Conservation (phyloP, 495 filamentous ascomycete genomes). For the Xylaria nigripes region DNA sequence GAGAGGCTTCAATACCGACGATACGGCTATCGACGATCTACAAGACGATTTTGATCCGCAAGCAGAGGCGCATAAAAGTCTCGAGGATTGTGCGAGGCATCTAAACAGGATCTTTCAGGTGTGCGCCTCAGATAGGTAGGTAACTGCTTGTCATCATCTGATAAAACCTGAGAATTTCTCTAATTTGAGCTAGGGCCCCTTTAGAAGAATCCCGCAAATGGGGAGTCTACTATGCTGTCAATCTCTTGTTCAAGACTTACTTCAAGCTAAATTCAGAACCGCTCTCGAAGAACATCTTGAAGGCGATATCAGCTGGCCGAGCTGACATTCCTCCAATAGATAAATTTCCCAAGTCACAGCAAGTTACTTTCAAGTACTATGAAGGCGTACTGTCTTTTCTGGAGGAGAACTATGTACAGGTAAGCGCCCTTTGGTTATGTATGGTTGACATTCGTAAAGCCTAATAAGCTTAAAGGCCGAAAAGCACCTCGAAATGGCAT, state of each 20-base stretch:
- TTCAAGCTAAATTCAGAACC: slow-evolving; percentile 86
- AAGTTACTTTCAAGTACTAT: slow-evolving; percentile 96
- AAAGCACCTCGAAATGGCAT: slow-evolving; percentile 67
- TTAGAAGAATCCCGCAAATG: slow-evolving; percentile 91
- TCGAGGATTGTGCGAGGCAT: slow-evolving; percentile 82
- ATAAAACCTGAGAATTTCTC: slow-evolving; percentile 12
- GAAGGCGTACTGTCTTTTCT: slow-evolving; percentile 82
- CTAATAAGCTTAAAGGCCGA: slow-evolving; percentile 52
- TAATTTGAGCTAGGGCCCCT: slow-evolving; percentile 51
- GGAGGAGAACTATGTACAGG: slow-evolving; percentile 80
- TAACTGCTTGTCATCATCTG: slow-evolving; percentile 31
- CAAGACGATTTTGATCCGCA: slow-evolving; percentile 72
- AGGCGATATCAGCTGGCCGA: slow-evolving; percentile 60
- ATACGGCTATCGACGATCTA: slow-evolving; percentile 40
- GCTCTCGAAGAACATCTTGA: slow-evolving; percentile 86
- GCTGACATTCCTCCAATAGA: slow-evolving; percentile 69
- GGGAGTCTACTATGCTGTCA: slow-evolving; percentile 89
- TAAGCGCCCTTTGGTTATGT: slow-evolving; percentile 23
- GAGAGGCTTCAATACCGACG: slow-evolving; percentile 40
- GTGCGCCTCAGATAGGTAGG: slow-evolving; percentile 85
- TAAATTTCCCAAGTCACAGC: slow-evolving; percentile 75
- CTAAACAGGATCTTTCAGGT: slow-evolving; percentile 83
- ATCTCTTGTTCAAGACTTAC: slow-evolving; percentile 94
- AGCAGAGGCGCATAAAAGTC: slow-evolving; percentile 61
- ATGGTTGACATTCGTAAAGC: neutral